Evolutionary conservation across 352 stramenopile genomes (phyloP).

Genomic region (Blastocystis sp.): DNA sequence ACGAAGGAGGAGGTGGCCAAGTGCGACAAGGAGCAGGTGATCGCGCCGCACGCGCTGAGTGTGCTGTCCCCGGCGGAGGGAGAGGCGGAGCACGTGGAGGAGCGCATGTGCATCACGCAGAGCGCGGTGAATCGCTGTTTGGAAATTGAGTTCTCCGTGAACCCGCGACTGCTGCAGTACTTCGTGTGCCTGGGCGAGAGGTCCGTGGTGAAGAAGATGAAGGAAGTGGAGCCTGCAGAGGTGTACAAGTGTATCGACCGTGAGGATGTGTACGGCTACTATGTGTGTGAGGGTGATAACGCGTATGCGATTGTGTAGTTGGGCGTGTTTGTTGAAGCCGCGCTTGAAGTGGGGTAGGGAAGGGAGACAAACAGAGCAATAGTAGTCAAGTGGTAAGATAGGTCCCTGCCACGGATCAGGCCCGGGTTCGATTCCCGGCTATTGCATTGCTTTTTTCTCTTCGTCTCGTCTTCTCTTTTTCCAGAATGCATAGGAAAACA

Average conservation of each 20-base stretch:
- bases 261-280: constrained; percentile 13
- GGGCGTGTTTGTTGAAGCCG: neutral
- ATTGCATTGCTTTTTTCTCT: constrained; percentile 44
- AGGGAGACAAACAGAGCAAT: constrained; percentile 6
- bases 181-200: neutral
- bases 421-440: constrained; percentile 36
- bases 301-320: constrained; percentile 45
- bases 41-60: neutral
- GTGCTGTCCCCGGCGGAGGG: neutral
- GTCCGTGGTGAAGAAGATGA: neutral
- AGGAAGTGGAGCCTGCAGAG: neutral
- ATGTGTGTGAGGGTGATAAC: neutral
- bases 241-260: neutral
- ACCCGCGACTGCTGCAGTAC: constrained; percentile 17
- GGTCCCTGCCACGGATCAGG: constrained; percentile 67
- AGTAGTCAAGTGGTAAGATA: constrained; percentile 69
- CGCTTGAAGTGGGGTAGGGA: neutral
- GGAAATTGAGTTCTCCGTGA: constrained; percentile 22
- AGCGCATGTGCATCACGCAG: constrained; percentile 40
- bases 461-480: constrained; percentile 1
- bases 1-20: neutral
- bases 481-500: neutral
- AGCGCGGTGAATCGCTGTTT: constrained; percentile 35
- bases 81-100: neutral
- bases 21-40: constrained; percentile 14